A percentile compares a stretch with the other conserved stretches of the same genome.
Conservation (phyloP, 345 rosid species). For the Lepidium didymum region DNA sequence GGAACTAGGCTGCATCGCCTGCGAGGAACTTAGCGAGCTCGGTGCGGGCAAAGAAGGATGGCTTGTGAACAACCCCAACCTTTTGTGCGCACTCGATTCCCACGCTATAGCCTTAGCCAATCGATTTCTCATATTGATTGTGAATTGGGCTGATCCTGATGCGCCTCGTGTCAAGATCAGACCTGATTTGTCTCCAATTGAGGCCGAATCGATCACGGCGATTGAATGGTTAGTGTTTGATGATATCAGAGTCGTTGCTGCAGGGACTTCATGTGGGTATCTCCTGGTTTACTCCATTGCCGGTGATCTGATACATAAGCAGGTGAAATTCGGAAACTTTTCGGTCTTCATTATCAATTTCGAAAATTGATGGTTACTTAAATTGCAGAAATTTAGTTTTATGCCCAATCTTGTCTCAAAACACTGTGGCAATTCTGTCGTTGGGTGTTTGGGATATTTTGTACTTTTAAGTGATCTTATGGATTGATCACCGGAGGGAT, state of each 20-base stretch:
- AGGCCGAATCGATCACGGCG: slow-evolving; percentile 60
- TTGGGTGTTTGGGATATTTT: neutral
- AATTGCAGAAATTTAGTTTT: neutral
- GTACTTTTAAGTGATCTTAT: neutral
- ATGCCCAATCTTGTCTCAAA: neutral
- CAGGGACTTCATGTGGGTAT: slow-evolving; percentile 81
- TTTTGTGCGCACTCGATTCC: slow-evolving; percentile 63
- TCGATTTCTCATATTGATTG: slow-evolving; percentile 43
- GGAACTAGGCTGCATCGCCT: slow-evolving; percentile 84
- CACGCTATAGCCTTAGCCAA: slow-evolving; percentile 70
- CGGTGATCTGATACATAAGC: slow-evolving; percentile 74
- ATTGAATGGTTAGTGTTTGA: slow-evolving; percentile 84
- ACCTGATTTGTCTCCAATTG: slow-evolving; percentile 78
- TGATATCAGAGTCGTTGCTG: slow-evolving; percentile 54
- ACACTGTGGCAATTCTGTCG: neutral
- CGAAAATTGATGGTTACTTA: neutral
- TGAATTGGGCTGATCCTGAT: slow-evolving; percentile 62
- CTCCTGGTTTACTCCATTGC: slow-evolving; percentile 57
- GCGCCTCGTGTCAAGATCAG: slow-evolving; percentile 71
- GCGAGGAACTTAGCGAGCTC: slow-evolving; percentile 64
- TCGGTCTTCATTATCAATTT: neutral
- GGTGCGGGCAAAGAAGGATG: slow-evolving; percentile 97
- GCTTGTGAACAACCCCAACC: slow-evolving; percentile 59
- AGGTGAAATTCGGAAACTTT: slow-evolving; percentile 31
- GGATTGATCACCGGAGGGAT: too few species aligned